Evolutionary conservation across 2,329 filamentous ascomycete genomes (phyloP).

Genomic region (Nemania sp.): DNA sequence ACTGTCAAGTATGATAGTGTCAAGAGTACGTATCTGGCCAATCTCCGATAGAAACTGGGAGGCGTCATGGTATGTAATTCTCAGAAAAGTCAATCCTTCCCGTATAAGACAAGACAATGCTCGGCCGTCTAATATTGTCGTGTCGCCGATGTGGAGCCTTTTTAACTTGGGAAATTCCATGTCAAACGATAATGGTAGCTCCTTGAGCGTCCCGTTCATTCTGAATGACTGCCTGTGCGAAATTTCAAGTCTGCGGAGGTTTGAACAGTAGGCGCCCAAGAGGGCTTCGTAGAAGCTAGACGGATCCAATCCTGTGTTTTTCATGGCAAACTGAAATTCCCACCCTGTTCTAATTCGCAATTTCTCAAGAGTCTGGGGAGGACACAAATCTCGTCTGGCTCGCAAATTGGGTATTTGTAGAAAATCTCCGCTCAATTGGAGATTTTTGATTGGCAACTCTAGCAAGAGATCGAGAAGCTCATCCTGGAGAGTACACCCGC

Average conservation of each 20-base stretch:
- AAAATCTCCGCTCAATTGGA: background rate
- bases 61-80: background rate
- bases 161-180: slow-evolving; percentile 5
- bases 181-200: background rate
- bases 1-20: background rate
- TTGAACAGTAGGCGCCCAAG: slow-evolving; percentile 1
- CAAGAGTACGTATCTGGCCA: slow-evolving; percentile 4
- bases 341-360: background rate
- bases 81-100: slow-evolving; percentile 5
- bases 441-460: slow-evolving; percentile 3
- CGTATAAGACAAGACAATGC: background rate
- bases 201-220: background rate
- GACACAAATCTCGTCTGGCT: background rate
- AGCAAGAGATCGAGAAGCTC: background rate
- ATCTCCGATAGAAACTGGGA: background rate
- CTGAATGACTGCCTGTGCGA: background rate
- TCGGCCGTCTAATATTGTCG: background rate
- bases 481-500: background rate
- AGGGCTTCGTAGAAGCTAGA: background rate
- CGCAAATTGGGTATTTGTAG: background rate
- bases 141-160: background rate
- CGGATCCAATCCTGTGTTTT: background rate
- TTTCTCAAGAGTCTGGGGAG: slow-evolving; percentile 2
- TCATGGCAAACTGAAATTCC: background rate
- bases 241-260: background rate